These are phyloP conservation scores for Quercus lobata DNA, from an alignment of 331 rosid species.

Conservation along the genomic window DNA sequence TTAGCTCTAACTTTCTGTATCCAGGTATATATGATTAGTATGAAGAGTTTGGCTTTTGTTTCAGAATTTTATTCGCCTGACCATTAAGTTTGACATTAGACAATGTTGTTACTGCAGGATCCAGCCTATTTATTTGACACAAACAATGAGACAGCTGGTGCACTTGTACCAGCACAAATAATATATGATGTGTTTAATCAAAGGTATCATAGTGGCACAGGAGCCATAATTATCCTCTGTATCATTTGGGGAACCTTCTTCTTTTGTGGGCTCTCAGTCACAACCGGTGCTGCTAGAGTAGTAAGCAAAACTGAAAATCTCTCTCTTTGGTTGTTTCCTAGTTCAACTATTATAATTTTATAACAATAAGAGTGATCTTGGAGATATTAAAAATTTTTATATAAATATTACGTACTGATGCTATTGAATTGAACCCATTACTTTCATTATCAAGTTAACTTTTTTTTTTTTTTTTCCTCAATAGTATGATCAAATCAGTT, in stretches of 20 bases:
- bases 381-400: too few relatives aligned
- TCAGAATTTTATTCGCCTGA: background rate
- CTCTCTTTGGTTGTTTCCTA: background rate
- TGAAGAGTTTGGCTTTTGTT: background rate
- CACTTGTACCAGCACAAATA: conserved; percentile 26
- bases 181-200: conserved; percentile 21
- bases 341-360: too few relatives aligned
- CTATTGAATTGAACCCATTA: too few relatives aligned
- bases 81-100: background rate
- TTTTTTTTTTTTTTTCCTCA: too few relatives aligned
- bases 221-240: conserved; percentile 15
- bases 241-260: conserved; percentile 25
- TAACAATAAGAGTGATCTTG: too few relatives aligned
- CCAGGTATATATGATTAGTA: background rate
- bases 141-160: conserved; percentile 24
- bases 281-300: conserved; percentile 19
- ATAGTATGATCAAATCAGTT: too few relatives aligned
- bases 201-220: conserved; percentile 22
- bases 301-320: conserved; percentile 7
- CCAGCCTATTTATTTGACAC: conserved; percentile 2
- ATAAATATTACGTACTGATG: too few relatives aligned
- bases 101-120: conserved; percentile 11
- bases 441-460: too few relatives aligned
- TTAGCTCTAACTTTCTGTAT: conserved; percentile 30
- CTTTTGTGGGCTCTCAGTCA: conserved; percentile 24